A percentile compares a stretch with the other conserved stretches of the same genome.
These are phyloP conservation scores for Botryobasidium botryosum DNA, from an alignment of 768 basidiomycete genomes.

Conservation along the genomic window DNA sequence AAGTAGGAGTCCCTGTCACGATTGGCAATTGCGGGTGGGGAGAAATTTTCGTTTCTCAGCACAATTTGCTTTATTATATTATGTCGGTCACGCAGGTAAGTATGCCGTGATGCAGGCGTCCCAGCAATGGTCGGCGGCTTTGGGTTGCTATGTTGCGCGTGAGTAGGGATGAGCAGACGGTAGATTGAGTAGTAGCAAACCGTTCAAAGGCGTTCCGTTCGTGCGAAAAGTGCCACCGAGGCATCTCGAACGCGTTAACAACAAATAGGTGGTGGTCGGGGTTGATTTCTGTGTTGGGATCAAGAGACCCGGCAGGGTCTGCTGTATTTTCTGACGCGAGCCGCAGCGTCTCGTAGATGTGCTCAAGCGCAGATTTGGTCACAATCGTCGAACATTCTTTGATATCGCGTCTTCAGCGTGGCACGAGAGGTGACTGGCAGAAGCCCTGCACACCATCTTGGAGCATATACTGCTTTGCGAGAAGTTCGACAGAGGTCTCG, in stretches of 20 bases:
- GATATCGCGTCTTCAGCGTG: conserved; percentile 1
- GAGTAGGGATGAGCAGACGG: neutral
- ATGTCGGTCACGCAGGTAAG: conserved; percentile 67
- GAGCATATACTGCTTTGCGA: conserved; percentile 77
- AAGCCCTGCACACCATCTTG: conserved; percentile 50
- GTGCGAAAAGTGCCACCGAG: conserved; percentile 76
- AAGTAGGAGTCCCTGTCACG: conserved; percentile 75
- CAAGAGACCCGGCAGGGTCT: too few species aligned
- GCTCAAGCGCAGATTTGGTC: conserved; percentile 41
- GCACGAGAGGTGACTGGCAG: neutral
- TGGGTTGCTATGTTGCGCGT: conserved; percentile 17
- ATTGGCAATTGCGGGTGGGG: conserved; percentile 84
- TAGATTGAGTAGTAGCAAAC: conserved; percentile 27
- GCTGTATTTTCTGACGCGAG: conserved; percentile 36
- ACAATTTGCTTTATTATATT: conserved; percentile 88
- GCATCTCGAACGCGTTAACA: conserved; percentile 91
- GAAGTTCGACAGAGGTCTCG: conserved; percentile 57
- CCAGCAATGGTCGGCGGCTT: conserved; percentile 55
- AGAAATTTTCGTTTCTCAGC: conserved; percentile 92
- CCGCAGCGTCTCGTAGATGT: conserved; percentile 59
- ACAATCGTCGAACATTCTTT: conserved; percentile 23
- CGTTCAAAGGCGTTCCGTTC: conserved; percentile 79
- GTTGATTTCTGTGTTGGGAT: conserved; percentile 26
- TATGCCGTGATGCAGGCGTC: conserved; percentile 63
- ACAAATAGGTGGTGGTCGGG: conserved; percentile 69